A percentile compares a stretch with the other conserved stretches of the same genome.
Evolutionary conservation across 1,284 basidiomycete species (phyloP).

Genomic region (Ustilago esculenta): DNA sequence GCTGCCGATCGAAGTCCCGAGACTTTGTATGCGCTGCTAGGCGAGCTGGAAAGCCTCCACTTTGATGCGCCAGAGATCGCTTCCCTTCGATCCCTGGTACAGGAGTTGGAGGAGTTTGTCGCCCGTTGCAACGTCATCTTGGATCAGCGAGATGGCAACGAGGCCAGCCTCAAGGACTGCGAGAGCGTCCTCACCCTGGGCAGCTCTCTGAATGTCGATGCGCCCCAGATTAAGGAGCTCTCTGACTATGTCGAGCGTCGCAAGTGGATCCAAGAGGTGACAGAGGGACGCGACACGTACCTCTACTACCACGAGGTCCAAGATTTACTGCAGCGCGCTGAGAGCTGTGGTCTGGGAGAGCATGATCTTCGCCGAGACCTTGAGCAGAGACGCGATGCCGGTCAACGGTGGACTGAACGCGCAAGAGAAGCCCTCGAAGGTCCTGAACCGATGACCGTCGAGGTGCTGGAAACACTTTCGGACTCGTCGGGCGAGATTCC

Average conservation of each 20-base stretch:
- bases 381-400: slow-evolving; percentile 29
- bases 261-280: slow-evolving; percentile 72
- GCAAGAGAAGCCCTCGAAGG: slow-evolving; percentile 23
- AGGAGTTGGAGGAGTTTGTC: slow-evolving; percentile 75
- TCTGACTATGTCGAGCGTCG: slow-evolving; percentile 80
- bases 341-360: slow-evolving; percentile 74
- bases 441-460: slow-evolving; percentile 10
- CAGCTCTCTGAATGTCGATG: slow-evolving; percentile 78
- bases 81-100: slow-evolving; percentile 72
- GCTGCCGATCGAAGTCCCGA: slow-evolving; percentile 42
- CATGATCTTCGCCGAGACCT: slow-evolving; percentile 42
- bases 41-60: slow-evolving; percentile 78
- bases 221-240: slow-evolving; percentile 78
- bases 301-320: slow-evolving; percentile 68
- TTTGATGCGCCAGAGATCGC: slow-evolving; percentile 81
- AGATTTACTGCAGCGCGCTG: slow-evolving; percentile 77
- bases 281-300: slow-evolving; percentile 68
- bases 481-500: slow-evolving; percentile 41
- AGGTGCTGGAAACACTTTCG: slow-evolving; percentile 38
- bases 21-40: slow-evolving; percentile 70
- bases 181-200: slow-evolving; percentile 76
- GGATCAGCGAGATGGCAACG: slow-evolving; percentile 12
- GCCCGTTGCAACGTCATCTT: slow-evolving; percentile 70
- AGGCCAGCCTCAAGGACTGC: slow-evolving; percentile 72
- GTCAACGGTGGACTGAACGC: slow-evolving; percentile 45